These are phyloP conservation scores for Cynanchum wilfordii DNA, from an alignment of 257 asterid genomes.

Conservation along the genomic window DNA sequence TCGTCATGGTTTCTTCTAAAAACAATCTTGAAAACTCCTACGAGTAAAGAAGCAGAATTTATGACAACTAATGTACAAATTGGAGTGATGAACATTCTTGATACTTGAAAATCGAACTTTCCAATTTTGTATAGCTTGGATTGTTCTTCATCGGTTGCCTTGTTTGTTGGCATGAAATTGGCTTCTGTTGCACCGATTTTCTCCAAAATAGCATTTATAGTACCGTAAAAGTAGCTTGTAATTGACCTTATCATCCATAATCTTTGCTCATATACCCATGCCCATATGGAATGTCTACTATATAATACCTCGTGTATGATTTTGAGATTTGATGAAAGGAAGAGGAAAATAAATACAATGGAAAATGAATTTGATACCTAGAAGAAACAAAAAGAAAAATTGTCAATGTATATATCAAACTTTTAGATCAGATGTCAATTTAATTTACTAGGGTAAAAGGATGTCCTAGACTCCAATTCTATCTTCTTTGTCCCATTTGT, in stretches of 20 bases:
- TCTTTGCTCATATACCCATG: conserved; percentile 47
- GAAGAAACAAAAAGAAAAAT: not conserved
- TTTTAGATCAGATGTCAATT: no score
- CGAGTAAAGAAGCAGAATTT: conserved; percentile 29
- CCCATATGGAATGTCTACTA: conserved; percentile 27
- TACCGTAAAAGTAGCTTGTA: conserved; percentile 36
- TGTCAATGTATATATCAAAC: no score
- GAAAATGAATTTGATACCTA: conserved; percentile 59
- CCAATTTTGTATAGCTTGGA: conserved; percentile 37
- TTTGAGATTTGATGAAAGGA: conserved; percentile 47
- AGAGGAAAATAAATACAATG: conserved; percentile 33
- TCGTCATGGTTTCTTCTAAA: conserved; percentile 13
- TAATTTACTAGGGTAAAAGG: no score
- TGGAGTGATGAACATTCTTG: conserved; percentile 39
- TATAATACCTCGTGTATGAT: conserved; percentile 38
- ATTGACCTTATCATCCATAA: conserved; percentile 67
- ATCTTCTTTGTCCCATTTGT: no score
- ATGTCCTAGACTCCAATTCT: no score
- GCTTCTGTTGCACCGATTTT: conserved; percentile 41
- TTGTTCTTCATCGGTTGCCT: conserved; percentile 47
- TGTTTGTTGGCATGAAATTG: conserved; percentile 52
- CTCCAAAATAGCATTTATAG: conserved; percentile 35
- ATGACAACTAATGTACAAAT: conserved; percentile 42
- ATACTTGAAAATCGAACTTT: conserved; percentile 46
- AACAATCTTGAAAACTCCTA: conserved; percentile 29